Base-by-base conservation (phyloP, 1,139 yeast species). In the Chernovozyma aurita region DNA sequence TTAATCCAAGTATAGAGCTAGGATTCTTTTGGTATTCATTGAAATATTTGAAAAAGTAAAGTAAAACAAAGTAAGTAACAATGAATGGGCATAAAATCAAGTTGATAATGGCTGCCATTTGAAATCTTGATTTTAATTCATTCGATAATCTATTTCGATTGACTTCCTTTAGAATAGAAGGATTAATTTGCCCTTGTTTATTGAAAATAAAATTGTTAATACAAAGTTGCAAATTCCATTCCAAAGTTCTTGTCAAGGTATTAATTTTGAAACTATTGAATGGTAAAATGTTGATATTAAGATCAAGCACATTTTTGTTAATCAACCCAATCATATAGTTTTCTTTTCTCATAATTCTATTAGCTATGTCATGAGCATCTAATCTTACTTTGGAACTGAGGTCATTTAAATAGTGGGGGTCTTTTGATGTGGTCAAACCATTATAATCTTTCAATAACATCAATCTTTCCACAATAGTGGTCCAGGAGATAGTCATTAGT, bases 351-450 rank as follows among this genome's bases (percentile, higher is more conserved):
- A 92, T 90, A 40, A 92, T 85, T 42, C 98, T 69, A 55, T 92
- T 94, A 12, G 97, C 97, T 39, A 92, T 86, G 50, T 84, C 95
- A 56, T 88, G 97, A 3, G 97, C 95, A 53, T 86, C 92, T 38
- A 92, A 70, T 42, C 90, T 67, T 33, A 80, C 78, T 49, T 82
- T 84, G 0, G 90, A 78, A 41, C 77, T 80, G 38, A 80, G 67
- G 54, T 80, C 85, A 41, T 77, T 72, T 30, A 59, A 46, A 40
- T 56, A 59, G 32, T 59, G 59, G 3, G 49, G 54, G 5, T 57
- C 49, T 14, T 46, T 37, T 27, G 38, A 42, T 11, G 62, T 68
- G 0, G 86, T 78, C 15, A 78, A 60, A 14, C 94, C 86, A 58
- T 92, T 92, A 48, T 83, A 85, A 48, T 87, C 92, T 47, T 85